Percentiles rank a stretch among this genome's conserved stretches.
Conservation (phyloP, 1,284 basidiomycete genomes). For the Ustilago xerochloae region DNA sequence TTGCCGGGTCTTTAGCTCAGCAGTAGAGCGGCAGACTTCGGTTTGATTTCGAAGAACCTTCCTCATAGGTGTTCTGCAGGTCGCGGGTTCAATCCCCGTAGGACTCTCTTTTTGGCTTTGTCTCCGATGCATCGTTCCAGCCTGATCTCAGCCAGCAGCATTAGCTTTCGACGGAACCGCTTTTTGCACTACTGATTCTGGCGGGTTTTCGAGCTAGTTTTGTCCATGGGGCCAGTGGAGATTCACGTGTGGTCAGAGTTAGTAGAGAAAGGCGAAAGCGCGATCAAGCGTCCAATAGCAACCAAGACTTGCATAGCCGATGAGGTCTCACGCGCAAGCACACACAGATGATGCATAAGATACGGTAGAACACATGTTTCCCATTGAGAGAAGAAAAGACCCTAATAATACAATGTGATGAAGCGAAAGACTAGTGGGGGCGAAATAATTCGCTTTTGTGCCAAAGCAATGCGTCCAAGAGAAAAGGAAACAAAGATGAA, state of each 20-base stretch:
- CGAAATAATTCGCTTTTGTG: not conserved
- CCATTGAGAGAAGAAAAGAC: not conserved
- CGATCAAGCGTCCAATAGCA: not conserved
- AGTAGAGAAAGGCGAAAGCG: too few relatives aligned
- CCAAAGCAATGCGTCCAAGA: not conserved
- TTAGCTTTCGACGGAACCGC: too few relatives aligned
- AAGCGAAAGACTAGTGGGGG: conserved; percentile 10
- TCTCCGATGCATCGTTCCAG: not conserved
- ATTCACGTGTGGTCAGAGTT: too few relatives aligned
- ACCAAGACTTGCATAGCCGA: not conserved
- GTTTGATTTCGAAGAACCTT: conserved; percentile 5
- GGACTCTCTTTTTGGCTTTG: conserved; percentile 26
- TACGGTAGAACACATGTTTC: not conserved
- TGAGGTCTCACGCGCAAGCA: not conserved
- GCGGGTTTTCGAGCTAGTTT: too few relatives aligned
- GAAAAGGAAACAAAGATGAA: not conserved
- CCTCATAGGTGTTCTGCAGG: conserved; percentile 44
- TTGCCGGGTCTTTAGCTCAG: conserved; percentile 50
- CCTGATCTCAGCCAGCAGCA: not conserved
- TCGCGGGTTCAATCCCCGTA: conserved; percentile 57
- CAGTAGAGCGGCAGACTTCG: conserved; percentile 58
- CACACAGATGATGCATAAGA: not conserved
- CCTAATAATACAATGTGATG: conserved; percentile 35
- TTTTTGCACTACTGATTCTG: too few relatives aligned
- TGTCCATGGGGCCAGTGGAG: too few relatives aligned